Evolutionary conservation across 352 stramenopile genomes (phyloP).

Genomic region (Phytopythium boreale): DNA sequence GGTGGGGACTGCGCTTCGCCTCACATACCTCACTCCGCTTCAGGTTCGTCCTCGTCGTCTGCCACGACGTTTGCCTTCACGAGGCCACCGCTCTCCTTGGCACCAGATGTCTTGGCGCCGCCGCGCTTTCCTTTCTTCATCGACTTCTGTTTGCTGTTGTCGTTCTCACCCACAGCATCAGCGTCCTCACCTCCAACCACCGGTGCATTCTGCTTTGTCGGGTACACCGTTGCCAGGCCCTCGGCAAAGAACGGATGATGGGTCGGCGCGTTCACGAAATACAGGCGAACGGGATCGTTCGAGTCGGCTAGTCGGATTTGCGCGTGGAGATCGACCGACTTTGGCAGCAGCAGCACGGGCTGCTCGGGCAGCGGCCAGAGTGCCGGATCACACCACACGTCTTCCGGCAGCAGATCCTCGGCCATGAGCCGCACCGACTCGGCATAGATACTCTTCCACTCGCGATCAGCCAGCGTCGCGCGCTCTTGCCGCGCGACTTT

Average conservation of each 20-base stretch:
- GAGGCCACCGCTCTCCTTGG: constrained; percentile 1
- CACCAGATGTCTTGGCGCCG: background rate
- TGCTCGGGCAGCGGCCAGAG: constrained; percentile 9
- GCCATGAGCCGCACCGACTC: constrained; percentile 3
- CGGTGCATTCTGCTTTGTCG: constrained; percentile 6
- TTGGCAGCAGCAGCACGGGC: constrained; percentile 5
- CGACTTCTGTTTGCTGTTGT: background rate
- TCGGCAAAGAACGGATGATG: constrained; percentile 21
- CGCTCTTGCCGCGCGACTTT: constrained; percentile 8
- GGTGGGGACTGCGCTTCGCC: too few relatives aligned
- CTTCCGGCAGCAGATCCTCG: constrained; percentile 1
- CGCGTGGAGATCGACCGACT: constrained; percentile 6
- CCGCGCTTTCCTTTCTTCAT: background rate
- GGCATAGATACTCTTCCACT: constrained; percentile 5
- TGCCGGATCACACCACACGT: constrained; percentile 8
- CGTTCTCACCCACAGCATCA: background rate
- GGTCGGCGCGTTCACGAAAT: constrained; percentile 16
- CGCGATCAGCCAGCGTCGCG: constrained; percentile 1
- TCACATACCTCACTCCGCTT: background rate
- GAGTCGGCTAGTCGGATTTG: constrained; percentile 6
- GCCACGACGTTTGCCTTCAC: background rate
- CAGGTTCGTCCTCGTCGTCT: background rate
- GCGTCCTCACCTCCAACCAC: background rate
- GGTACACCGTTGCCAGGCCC: constrained; percentile 17
- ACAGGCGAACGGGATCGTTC: constrained; percentile 13